Evolutionary conservation across 2,329 filamentous ascomycete genomes (phyloP), one percentile per base, ranked within the genome.

Genomic region (Claviceps sp.): DNA sequence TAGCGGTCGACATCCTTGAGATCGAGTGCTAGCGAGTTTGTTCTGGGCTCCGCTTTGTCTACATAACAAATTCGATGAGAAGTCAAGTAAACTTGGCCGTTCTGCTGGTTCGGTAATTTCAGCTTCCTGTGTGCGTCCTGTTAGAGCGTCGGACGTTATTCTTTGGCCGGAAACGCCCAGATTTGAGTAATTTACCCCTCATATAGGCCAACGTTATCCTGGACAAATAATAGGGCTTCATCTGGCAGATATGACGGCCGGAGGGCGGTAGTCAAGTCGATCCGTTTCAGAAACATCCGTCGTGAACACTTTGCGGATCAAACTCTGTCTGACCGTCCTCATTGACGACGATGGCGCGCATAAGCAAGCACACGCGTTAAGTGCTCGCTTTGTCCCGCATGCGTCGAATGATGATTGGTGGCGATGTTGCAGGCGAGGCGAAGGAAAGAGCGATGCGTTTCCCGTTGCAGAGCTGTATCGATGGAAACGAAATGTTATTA

Each of bases 51-150:
- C 37, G 81, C 77, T 62, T 89, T 85, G 64, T 96, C 90, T 57
- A 98, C 87, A 65, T 97, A 98, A 73, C 91, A 98, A 56, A 89
- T 82, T 50, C 93, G 86, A 69, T 97, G 91, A 8, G 93, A 95
- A 17, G 93, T 98, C 68, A 98, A 69, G 66, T 98, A 98, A 52
- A 93, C 89, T 71, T 96, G 89, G 50, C 93, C 93, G 72, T 95
- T 89, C 66, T 98, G 93, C 59, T 94, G 89, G 63, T 90, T 83
- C 39, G 88, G 85, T 51, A 98, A 84, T 73, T 98, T 98, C 73
- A 84, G 93, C 73, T 96, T 97, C 60, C 89, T 95, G 61, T 40
- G 13, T 16, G 19, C n/a, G 41, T n/a, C 24, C n/a, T 22, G 45
- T 55, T 24, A 57, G 47, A 30, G 19, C n/a, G 17, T 14, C 43